Evolutionary conservation across 768 basidiomycete genomes (phyloP).

Genomic region (Calocybe indica): DNA sequence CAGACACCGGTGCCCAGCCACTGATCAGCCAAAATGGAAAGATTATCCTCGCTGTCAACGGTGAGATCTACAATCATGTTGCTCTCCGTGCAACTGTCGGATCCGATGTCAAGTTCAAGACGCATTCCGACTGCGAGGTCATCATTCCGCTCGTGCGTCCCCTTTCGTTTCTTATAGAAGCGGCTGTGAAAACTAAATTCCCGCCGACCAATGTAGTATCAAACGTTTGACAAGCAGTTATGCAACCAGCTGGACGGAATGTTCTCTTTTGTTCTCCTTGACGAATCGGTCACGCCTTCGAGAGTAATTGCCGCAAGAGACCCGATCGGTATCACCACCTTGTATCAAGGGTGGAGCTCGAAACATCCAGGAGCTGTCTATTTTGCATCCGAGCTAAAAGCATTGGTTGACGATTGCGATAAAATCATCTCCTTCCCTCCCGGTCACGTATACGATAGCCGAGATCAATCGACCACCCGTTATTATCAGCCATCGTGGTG

Average conservation of each 20-base stretch:
- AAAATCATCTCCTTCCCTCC: conserved; percentile 94
- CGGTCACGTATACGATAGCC: conserved; percentile 92
- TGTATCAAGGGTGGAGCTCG: conserved; percentile 95
- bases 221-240: conserved; percentile 70
- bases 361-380: conserved; percentile 75
- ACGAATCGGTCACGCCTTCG: conserved; percentile 85
- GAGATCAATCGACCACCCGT: conserved; percentile 65
- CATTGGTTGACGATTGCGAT: conserved; percentile 87
- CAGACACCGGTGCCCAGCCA: conserved; percentile 96
- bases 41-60: conserved; percentile 86
- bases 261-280: conserved; percentile 97
- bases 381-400: conserved; percentile 96
- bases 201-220: conserved; percentile 51
- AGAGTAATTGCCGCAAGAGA: conserved; percentile 95
- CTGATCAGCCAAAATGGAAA: conserved; percentile 83
- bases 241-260: conserved; percentile 90
- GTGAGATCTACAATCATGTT: conserved; percentile 98
- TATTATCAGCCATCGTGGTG: conserved; percentile 93
- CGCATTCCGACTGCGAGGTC: conserved; percentile 97
- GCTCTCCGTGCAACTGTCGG: conserved; percentile 66
- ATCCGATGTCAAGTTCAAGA: conserved; percentile 78
- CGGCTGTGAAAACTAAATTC: neutral
- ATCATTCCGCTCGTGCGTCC: conserved; percentile 81
- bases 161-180: neutral
- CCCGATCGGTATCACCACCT: conserved; percentile 96